Evolutionary conservation across 2,329 filamentous ascomycete species (phyloP).

Genomic region (Ophioceras dolichostomum): DNA sequence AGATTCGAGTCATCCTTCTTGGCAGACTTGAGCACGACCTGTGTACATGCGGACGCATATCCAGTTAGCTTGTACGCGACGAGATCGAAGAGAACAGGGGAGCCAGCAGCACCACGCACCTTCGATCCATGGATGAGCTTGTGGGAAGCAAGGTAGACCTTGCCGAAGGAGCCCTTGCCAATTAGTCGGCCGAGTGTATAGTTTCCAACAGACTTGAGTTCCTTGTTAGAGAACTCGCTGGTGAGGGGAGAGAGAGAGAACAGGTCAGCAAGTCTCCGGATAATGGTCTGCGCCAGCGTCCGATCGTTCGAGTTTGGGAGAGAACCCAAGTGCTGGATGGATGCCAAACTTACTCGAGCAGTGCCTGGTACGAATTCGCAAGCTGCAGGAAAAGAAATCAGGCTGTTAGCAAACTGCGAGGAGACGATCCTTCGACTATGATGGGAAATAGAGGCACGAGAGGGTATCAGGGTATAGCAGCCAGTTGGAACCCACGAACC

Average conservation of each 20-base stretch:
- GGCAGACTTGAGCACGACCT: conserved; percentile 97
- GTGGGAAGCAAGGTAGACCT: conserved; percentile 91
- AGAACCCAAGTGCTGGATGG: conserved; percentile 3
- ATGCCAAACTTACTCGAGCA: conserved; percentile 74
- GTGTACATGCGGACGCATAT: conserved; percentile 6
- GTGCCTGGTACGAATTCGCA: conserved; percentile 89
- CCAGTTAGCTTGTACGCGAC: no score
- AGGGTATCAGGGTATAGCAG: no score
- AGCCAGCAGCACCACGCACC: conserved; percentile 33
- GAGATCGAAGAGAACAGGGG: not conserved
- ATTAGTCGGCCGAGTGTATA: conserved; percentile 86
- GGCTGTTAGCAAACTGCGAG: no score
- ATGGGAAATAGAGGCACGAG: no score
- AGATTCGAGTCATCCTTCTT: conserved; percentile 94
- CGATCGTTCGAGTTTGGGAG: no score
- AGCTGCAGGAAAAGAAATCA: conserved; percentile 54
- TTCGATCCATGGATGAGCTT: conserved; percentile 98
- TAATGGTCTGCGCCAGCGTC: no score
- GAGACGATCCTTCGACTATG: no score
- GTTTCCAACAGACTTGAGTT: conserved; percentile 87
- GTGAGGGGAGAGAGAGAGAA: conserved; percentile 6
- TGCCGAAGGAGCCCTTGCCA: conserved; percentile 95
- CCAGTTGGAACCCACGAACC: no score
- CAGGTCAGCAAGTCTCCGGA: not conserved
- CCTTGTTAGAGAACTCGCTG: conserved; percentile 91